These are phyloP conservation scores for Wallacemonas sp. DNA, from an alignment of 208 protist species.

Conservation along the genomic window DNA sequence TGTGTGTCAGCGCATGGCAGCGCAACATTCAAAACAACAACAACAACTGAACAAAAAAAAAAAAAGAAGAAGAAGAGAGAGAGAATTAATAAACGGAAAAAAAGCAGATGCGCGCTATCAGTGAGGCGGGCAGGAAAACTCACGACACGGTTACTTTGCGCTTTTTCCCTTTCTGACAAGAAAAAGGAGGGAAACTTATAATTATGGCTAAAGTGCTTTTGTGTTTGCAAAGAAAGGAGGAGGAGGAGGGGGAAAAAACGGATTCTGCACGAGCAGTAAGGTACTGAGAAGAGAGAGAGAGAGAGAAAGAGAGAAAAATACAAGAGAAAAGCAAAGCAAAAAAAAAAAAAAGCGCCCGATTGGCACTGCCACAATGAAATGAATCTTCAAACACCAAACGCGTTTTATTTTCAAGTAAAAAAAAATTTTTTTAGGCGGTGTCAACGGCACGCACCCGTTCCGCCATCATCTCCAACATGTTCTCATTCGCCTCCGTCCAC, in stretches of 20 bases:
- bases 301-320: not conserved
- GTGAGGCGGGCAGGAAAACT: too few relatives aligned
- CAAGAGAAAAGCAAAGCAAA: not conserved
- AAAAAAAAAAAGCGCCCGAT: not conserved
- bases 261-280: too few relatives aligned
- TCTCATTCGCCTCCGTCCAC: constrained; percentile 37
- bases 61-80: not conserved
- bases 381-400: not conserved
- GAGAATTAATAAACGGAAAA: not conserved
- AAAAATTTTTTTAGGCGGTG: too few relatives aligned
- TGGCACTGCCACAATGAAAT: not conserved
- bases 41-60: not conserved
- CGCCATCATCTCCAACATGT: constrained; percentile 50
- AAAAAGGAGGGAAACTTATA: not conserved
- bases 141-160: too few relatives aligned
- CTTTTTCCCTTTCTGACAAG: too few relatives aligned
- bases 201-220: too few relatives aligned
- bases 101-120: not conserved
- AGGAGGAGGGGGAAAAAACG: not conserved
- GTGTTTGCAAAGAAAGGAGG: too few relatives aligned
- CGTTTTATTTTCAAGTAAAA: not conserved
- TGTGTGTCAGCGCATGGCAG: not conserved
- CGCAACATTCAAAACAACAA: constrained; percentile 9
- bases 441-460: not conserved
- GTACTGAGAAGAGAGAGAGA: not conserved